phyloP scores from a whole-genome alignment of 768 basidiomycete species.

The Ramaria sp. region DNA sequence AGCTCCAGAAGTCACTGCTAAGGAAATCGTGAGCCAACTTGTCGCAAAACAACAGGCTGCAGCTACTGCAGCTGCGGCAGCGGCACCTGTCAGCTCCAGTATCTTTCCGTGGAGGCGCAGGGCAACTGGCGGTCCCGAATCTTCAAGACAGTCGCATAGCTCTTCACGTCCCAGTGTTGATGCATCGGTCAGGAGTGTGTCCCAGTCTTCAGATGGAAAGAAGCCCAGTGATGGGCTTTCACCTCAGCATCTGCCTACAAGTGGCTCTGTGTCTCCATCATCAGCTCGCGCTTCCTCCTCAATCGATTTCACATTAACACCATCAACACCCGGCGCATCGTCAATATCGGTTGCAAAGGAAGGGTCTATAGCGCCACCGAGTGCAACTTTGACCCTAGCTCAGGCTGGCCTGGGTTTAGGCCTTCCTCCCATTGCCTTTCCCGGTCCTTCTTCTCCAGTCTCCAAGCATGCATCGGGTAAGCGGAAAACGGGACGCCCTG shows the following conservation, averaged over 20 bases:
- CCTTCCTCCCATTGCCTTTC: slow-evolving; percentile 39
- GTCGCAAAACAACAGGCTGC: background rate
- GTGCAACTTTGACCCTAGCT: slow-evolving; percentile 31
- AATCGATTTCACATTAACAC: background rate
- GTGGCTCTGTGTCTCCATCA: background rate
- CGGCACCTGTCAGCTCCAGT: background rate
- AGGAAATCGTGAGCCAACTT: slow-evolving; percentile 5
- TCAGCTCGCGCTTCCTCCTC: slow-evolving; percentile 1
- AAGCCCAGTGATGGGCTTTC: background rate
- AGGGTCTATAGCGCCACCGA: background rate
- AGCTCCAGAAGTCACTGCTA: background rate
- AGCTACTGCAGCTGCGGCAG: too few species aligned
- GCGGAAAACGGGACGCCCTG: background rate
- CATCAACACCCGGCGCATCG: background rate
- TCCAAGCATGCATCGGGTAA: background rate
- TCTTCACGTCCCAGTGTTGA: background rate
- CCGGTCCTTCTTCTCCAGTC: slow-evolving; percentile 22
- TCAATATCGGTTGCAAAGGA: background rate
- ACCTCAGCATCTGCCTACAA: background rate
- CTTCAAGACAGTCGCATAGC: background rate
- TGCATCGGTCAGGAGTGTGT: background rate
- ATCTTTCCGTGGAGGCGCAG: slow-evolving; percentile 7
- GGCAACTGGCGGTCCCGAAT: background rate
- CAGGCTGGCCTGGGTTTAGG: slow-evolving; percentile 52
- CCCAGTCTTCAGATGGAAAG: background rate